Evolutionary conservation across 495 filamentous ascomycete genomes (phyloP).

Genomic region (Penicillium ucsense): DNA sequence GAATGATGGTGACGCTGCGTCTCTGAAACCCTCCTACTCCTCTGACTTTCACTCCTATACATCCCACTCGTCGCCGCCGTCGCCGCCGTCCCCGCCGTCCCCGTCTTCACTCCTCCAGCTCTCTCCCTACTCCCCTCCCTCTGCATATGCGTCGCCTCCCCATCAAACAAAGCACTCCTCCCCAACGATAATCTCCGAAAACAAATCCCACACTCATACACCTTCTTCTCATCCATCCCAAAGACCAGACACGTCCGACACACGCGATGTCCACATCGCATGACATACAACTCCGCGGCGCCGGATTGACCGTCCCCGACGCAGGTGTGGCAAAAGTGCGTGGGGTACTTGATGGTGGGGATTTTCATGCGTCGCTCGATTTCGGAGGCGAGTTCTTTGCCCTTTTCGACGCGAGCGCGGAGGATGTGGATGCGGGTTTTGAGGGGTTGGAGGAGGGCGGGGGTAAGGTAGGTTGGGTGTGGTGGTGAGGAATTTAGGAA

Average conservation of each 20-base stretch:
- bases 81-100: background rate
- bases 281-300: constrained; percentile 10
- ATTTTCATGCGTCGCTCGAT: constrained; percentile 16
- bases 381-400: constrained; percentile 18
- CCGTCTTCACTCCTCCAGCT: background rate
- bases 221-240: constrained; percentile 5
- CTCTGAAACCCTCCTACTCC: background rate
- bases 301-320: constrained; percentile 9
- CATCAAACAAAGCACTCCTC: background rate
- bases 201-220: constrained; percentile 20
- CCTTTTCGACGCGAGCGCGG: constrained; percentile 19
- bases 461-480: background rate
- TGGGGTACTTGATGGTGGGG: constrained; percentile 7
- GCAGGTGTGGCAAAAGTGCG: constrained; percentile 21
- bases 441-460: background rate
- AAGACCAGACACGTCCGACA: constrained; percentile 18
- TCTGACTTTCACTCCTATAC: background rate
- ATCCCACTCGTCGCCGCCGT: too few relatives aligned
- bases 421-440: constrained; percentile 8
- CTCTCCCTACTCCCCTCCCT: background rate
- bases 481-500: background rate
- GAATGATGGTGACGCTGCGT: too few relatives aligned
- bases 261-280: constrained; percentile 18
- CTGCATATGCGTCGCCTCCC: background rate
- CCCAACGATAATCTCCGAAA: constrained; percentile 10